Evolutionary conservation across 768 basidiomycete species (phyloP).

Genomic region (Pulveroboletus ravenelii): DNA sequence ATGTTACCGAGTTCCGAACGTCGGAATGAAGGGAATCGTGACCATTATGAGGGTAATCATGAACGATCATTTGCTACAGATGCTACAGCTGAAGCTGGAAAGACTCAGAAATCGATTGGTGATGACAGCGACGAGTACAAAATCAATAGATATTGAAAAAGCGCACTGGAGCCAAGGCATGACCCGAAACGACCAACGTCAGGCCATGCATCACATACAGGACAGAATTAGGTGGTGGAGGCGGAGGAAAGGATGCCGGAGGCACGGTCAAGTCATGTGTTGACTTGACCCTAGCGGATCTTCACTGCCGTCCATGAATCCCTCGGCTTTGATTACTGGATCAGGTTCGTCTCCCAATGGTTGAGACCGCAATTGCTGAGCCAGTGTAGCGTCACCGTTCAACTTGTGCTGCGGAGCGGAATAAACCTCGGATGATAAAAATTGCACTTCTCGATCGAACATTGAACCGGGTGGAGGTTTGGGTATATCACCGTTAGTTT

Average conservation of each 20-base stretch:
- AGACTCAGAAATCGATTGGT: conserved; percentile 19
- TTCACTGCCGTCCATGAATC: conserved; percentile 63
- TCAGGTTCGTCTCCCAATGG: conserved; percentile 53
- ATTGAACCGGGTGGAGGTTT: conserved; percentile 27
- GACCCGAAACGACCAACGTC: conserved; percentile 11
- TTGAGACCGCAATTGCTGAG: conserved; percentile 45
- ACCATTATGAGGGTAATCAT: conserved; percentile 33
- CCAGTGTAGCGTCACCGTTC: conserved; percentile 45
- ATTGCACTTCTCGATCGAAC: conserved; percentile 15
- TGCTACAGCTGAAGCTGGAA: conserved; percentile 28
- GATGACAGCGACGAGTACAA: conserved; percentile 26
- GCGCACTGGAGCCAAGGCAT: conserved; percentile 21
- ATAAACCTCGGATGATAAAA: conserved; percentile 41
- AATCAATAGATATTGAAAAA: conserved; percentile 32
- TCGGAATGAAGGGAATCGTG: conserved; percentile 27
- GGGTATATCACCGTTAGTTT: conserved; percentile 31
- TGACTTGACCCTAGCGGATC: conserved; percentile 41
- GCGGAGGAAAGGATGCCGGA: neutral
- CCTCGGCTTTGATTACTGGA: conserved; percentile 54
- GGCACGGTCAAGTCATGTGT: conserved; percentile 25
- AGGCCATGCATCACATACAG: conserved; percentile 5
- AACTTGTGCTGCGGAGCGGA: conserved; percentile 40
- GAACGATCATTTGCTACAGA: conserved; percentile 31
- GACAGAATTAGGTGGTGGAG: conserved; percentile 4
- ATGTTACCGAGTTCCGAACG: conserved; percentile 28